phyloP scores from a whole-genome alignment of 495 filamentous ascomycete species.

The Entonaema liquescens region DNA sequence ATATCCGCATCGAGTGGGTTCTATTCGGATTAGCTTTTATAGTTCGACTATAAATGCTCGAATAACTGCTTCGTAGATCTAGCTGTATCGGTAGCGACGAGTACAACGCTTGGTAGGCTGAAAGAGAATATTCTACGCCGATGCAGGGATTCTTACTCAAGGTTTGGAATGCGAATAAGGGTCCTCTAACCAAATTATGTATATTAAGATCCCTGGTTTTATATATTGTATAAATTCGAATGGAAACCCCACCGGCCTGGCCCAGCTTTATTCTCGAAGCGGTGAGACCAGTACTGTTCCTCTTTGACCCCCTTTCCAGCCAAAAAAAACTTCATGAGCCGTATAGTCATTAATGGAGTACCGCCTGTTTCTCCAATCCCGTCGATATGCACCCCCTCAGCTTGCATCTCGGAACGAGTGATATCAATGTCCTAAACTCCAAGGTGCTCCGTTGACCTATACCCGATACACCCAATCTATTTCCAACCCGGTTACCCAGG shows the following conservation, averaged over 20 bases:
- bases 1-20: no score
- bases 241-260: background rate
- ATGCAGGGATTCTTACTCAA: background rate
- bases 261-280: background rate
- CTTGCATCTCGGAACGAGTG: background rate
- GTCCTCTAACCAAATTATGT: background rate
- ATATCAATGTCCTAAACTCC: slow-evolving; percentile 16
- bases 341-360: background rate
- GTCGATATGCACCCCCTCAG: background rate
- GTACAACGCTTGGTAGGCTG: no score
- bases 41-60: no score
- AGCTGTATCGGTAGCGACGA: no score
- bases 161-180: background rate
- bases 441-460: background rate
- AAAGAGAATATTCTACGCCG: no score
- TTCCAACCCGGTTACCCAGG: slow-evolving; percentile 34
- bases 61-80: no score
- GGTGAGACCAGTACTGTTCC: background rate
- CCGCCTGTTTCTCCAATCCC: background rate
- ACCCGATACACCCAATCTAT: background rate
- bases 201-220: background rate
- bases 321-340: background rate
- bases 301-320: background rate
- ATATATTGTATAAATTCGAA: background rate
- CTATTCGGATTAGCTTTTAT: no score